These are phyloP conservation scores for Austroboletus rostrupii DNA, from an alignment of 1,284 basidiomycete genomes.

Conservation along the genomic window DNA sequence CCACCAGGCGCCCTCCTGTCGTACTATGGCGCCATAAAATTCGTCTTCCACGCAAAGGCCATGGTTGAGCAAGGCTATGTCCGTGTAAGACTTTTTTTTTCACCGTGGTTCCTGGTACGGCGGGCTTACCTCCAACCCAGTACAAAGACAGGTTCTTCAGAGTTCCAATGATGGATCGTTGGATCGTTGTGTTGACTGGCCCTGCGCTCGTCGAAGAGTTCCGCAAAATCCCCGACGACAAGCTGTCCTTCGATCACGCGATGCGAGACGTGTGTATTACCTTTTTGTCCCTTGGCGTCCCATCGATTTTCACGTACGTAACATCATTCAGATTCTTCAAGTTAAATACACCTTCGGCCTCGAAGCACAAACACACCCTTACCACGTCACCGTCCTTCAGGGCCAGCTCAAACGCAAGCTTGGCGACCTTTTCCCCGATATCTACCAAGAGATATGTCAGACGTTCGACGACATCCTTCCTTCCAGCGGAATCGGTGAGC, in stretches of 20 bases:
- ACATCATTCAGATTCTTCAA: constrained; percentile 30
- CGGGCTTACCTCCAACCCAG: constrained; percentile 23
- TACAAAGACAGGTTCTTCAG: constrained; percentile 34
- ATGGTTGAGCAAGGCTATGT: constrained; percentile 38
- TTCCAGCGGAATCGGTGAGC: constrained; percentile 20
- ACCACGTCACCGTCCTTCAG: constrained; percentile 36
- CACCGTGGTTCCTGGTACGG: neutral
- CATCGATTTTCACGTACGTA: constrained; percentile 12
- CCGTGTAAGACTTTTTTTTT: constrained; percentile 22
- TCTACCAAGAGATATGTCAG: constrained; percentile 36
- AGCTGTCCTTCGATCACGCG: constrained; percentile 34
- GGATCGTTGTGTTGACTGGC: constrained; percentile 35
- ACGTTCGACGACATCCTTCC: constrained; percentile 33
- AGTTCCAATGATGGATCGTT: constrained; percentile 35
- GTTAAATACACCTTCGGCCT: constrained; percentile 37
- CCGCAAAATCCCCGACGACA: constrained; percentile 34
- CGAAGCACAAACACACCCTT: constrained; percentile 32
- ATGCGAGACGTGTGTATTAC: constrained; percentile 30
- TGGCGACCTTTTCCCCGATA: constrained; percentile 30
- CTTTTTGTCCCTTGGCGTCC: constrained; percentile 1
- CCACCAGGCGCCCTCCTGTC: constrained; percentile 35
- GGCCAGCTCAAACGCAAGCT: constrained; percentile 38
- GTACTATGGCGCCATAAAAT: constrained; percentile 30
- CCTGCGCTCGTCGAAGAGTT: constrained; percentile 35
- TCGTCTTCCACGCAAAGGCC: constrained; percentile 27